A percentile compares a stretch with the other conserved stretches of the same genome.
These are phyloP conservation scores for Ulota crispa DNA, from an alignment of 225 moss, liverwort and hornwort species.

Conservation along the genomic window DNA sequence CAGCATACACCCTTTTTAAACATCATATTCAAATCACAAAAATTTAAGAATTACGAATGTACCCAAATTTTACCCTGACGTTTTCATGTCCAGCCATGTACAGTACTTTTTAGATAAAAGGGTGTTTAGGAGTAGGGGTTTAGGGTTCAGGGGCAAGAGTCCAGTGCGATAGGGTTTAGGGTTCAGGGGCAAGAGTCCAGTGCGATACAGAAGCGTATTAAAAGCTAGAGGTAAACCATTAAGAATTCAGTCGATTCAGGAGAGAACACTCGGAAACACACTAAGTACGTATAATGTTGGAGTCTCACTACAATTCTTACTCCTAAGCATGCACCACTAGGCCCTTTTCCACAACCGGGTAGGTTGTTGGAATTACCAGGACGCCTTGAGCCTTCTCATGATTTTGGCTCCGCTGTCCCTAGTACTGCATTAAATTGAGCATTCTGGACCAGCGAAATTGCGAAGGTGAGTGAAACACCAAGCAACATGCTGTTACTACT, in stretches of 20 bases:
- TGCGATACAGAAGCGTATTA: neutral
- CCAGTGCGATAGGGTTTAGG: neutral
- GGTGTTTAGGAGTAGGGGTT: neutral
- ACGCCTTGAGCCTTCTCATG: neutral
- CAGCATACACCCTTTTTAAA: neutral
- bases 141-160: neutral
- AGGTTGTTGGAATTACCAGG: neutral
- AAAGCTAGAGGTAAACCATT: neutral
- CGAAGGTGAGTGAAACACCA: neutral
- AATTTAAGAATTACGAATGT: too few species aligned
- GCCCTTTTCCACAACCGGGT: neutral
- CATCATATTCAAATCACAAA: accelerated
- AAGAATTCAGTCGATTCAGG: neutral
- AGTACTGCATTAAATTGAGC: neutral
- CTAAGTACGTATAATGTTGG: neutral
- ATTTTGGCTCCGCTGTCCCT: neutral
- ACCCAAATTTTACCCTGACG: neutral
- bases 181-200: neutral
- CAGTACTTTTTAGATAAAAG: neutral
- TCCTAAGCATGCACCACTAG: conserved; percentile 13
- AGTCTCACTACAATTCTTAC: neutral
- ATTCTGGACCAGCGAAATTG: neutral
- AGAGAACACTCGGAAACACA: neutral
- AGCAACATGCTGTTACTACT: neutral
- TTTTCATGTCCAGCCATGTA: neutral